phyloP scores from a whole-genome alignment of 2,329 filamentous ascomycete genomes.

The Alternaria panax region DNA sequence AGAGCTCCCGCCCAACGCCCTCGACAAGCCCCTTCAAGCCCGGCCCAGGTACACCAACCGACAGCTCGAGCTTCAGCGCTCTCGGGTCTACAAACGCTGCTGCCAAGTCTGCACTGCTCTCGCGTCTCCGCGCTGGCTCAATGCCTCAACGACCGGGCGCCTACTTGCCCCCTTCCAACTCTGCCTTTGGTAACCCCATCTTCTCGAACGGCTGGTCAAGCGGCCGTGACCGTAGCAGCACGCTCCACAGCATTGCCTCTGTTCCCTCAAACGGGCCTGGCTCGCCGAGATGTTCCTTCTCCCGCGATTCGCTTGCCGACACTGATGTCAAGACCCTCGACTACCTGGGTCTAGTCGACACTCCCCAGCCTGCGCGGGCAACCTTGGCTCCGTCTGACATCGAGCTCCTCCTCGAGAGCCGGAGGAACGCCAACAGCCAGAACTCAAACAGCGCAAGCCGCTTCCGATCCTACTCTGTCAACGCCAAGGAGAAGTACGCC shows the following conservation, averaged over 20 bases:
- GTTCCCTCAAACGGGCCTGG: conserved; percentile 85
- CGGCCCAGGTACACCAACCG: conserved; percentile 53
- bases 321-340: conserved; percentile 92
- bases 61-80: conserved; percentile 52
- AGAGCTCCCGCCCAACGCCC: conserved; percentile 84
- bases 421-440: conserved; percentile 62
- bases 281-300: conserved; percentile 86
- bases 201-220: conserved; percentile 87
- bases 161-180: conserved; percentile 62
- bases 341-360: conserved; percentile 93
- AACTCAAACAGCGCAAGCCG: conserved; percentile 77
- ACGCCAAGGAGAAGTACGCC: conserved; percentile 96
- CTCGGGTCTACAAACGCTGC: conserved; percentile 56
- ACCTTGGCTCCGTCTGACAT: conserved; percentile 70
- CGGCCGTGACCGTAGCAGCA: conserved; percentile 82
- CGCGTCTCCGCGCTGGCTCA: conserved; percentile 86
- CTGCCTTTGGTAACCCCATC: conserved; percentile 85
- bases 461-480: conserved; percentile 97
- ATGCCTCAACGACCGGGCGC: conserved; percentile 84
- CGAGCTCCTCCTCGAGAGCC: conserved; percentile 59
- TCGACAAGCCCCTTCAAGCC: conserved; percentile 88
- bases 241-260: conserved; percentile 87
- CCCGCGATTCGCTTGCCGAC: conserved; percentile 82
- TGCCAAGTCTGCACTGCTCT: conserved; percentile 76
- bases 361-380: conserved; percentile 79